Evolutionary conservation across 139 green algal genomes (phyloP), one percentile per base, ranked within the genome.

Genomic region (Tetratostichococcus sp.): DNA sequence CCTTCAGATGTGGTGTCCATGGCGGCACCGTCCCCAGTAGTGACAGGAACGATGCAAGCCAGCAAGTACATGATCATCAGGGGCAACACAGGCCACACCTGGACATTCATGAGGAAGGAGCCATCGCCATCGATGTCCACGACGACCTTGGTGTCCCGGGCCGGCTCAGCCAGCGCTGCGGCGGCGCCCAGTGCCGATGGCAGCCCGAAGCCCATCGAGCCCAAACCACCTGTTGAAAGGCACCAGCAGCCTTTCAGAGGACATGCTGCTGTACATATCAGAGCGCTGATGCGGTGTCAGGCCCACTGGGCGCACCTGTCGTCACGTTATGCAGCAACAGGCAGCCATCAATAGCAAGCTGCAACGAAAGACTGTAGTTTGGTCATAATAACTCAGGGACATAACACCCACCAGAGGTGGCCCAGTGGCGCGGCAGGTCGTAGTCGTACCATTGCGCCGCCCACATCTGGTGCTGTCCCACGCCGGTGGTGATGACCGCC

Each of bases 391-490:
- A n/a, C n/a, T n/a, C n/a, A n/a, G n/a, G n/a, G n/a, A n/a, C n/a
- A n/a, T n/a, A n/a, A n/a, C n/a, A n/a, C n/a, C 4, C 50, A 62
- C 50, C 89, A 5, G 86, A 95, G 30, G 91, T 96, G 28, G 93
- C 84, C 91, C 91, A 97, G 65, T 35, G 80, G 23, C 95, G 81
- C 5, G 94, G 91, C 76, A 89, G 77, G 21, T 74, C 65, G 79
- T 94, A 95, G 21, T 88, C 87, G 86, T 97, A 98, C 84, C 86
- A 98, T 78, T 99, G 95, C 66, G 95, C 96, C 4, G 92, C 90
- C 90, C 91, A 99, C 96, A 99, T 99, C 80, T 99, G 96, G 80
- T 99, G 96, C 87, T 99, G 96, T 0, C 96, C 96, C 35, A 99
- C 96, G 22, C 96, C 96, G 0, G 96, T 99, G 32, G 93, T 96